Conservation (phyloP, 2,329 filamentous ascomycete genomes). For the Fusarium burgessii region DNA sequence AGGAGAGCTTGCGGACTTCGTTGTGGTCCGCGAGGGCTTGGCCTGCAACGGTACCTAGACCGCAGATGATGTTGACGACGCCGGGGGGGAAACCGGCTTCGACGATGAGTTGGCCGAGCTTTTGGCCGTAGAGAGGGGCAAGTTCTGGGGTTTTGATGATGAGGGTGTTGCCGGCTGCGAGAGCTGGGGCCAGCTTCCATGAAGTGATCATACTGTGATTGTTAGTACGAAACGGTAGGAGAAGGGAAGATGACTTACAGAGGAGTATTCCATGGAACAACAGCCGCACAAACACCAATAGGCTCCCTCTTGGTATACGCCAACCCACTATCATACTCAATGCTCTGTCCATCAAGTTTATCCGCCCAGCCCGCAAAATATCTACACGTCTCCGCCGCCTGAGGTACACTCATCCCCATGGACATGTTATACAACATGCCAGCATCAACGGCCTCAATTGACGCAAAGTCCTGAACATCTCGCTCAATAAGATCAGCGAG, state of each 20-base stretch:
- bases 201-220: constrained; percentile 26
- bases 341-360: constrained; percentile 84
- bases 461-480: constrained; percentile 76
- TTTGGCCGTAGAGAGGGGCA: constrained; percentile 70
- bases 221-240: not conserved
- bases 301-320: constrained; percentile 82
- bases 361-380: constrained; percentile 82
- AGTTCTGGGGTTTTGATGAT: constrained; percentile 73
- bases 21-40: constrained; percentile 73
- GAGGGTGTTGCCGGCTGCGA: constrained; percentile 71
- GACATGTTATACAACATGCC: constrained; percentile 76
- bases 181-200: constrained; percentile 73
- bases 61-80: constrained; percentile 79
- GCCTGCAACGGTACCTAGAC: constrained; percentile 73
- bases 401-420: constrained; percentile 52
- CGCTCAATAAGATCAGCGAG: constrained; percentile 81
- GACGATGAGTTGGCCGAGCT: constrained; percentile 72
- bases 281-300: constrained; percentile 75
- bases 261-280: constrained; percentile 84
- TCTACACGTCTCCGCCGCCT: constrained; percentile 60
- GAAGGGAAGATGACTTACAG: constrained; percentile 1
- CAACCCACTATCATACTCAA: constrained; percentile 77
- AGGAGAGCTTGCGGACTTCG: constrained; percentile 77
- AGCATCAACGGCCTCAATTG: constrained; percentile 84
- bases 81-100: constrained; percentile 81